A percentile compares a stretch with the other conserved stretches of the same genome.
phyloP scores from a whole-genome alignment of 192 early-diverging fungal genomes.

The Geranomyces variabilis region DNA sequence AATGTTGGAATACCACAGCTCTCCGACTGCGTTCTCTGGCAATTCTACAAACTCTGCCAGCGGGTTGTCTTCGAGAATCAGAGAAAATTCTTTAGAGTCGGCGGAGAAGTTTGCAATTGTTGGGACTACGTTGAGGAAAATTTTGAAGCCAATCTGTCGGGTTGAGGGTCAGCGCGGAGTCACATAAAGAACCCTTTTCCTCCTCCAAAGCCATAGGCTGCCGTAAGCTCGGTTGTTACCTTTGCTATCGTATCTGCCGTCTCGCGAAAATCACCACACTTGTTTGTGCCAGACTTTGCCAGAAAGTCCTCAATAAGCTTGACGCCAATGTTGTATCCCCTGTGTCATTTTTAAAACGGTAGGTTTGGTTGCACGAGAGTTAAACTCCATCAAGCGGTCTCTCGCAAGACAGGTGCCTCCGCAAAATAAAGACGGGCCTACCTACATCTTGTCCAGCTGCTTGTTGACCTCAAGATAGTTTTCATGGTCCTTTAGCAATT shows the following conservation, averaged over 20 bases:
- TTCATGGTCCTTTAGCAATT: conserved; percentile 91
- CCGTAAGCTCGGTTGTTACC: too few relatives aligned
- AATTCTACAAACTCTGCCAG: conserved; percentile 97
- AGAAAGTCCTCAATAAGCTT: conserved; percentile 96
- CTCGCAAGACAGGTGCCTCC: too few relatives aligned
- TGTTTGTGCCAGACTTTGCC: conserved; percentile 72
- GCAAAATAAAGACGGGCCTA: neutral
- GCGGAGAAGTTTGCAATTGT: conserved; percentile 77
- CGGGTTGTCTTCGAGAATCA: conserved; percentile 94
- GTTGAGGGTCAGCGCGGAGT: neutral
- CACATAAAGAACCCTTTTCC: neutral
- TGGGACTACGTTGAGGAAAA: conserved; percentile 92
- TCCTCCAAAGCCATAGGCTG: too few relatives aligned
- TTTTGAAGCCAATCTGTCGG: conserved; percentile 85
- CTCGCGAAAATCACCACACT: conserved; percentile 87
- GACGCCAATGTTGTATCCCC: conserved; percentile 97
- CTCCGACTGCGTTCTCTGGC: conserved; percentile 71
- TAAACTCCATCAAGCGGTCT: neutral
- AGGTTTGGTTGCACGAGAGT: too few relatives aligned
- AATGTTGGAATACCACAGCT: conserved; percentile 96
- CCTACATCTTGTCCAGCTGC: conserved; percentile 96
- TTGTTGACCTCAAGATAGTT: conserved; percentile 92
- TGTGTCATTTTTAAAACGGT: conserved; percentile 26
- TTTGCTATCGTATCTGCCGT: conserved; percentile 96
- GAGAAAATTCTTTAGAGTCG: conserved; percentile 89